These are phyloP conservation scores for button mushroom (Agaricus bisporus) DNA, from an alignment of 768 basidiomycete species.

Conservation along the genomic window DNA sequence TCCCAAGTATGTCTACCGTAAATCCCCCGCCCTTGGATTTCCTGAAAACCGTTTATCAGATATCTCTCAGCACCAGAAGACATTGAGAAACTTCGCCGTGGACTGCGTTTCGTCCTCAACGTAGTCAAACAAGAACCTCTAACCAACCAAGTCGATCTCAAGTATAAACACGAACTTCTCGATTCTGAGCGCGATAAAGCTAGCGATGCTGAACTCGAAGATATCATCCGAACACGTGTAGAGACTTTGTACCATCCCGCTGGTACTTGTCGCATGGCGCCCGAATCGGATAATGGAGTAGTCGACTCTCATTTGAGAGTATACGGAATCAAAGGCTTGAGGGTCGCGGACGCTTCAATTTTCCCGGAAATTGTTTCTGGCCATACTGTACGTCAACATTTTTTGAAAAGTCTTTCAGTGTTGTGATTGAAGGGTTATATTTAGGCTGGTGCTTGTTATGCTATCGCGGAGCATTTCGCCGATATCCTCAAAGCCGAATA, in stretches of 20 bases:
- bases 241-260: conserved; percentile 43
- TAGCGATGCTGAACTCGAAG: conserved; percentile 32
- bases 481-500: conserved; percentile 24
- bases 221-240: conserved; percentile 31
- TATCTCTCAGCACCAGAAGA: conserved; percentile 33
- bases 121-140: conserved; percentile 31
- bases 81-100: conserved; percentile 31
- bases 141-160: conserved; percentile 23
- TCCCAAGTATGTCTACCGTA: conserved; percentile 25
- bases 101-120: conserved; percentile 27
- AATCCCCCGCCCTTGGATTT: neutral
- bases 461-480: conserved; percentile 24
- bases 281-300: conserved; percentile 32
- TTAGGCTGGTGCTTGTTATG: conserved; percentile 25
- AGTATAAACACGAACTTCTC: conserved; percentile 24
- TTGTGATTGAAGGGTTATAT: neutral
- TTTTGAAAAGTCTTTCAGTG: neutral
- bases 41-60: conserved; percentile 15
- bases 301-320: conserved; percentile 38
- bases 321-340: conserved; percentile 35
- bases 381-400: conserved; percentile 6
- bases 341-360: conserved; percentile 22
- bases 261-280: conserved; percentile 41
- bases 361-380: conserved; percentile 13
- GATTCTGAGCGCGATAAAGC: conserved; percentile 28